Percentiles rank a stretch among this genome's conserved stretches.
phyloP scores from a whole-genome alignment of 768 basidiomycete species.

The Pleurotus tuoliensis region DNA sequence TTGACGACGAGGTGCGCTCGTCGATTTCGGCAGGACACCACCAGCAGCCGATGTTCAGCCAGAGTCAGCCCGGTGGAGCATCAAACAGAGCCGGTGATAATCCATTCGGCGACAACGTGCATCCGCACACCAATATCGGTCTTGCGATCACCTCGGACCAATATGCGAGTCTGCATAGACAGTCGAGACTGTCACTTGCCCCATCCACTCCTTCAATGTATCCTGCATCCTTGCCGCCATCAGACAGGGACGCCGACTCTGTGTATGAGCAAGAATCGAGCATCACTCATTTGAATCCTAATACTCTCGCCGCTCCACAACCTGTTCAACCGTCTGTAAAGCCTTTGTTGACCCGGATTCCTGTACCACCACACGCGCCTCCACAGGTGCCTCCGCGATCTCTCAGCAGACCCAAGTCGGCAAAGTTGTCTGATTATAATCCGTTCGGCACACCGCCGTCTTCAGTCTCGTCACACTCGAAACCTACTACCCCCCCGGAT shows the following conservation, averaged over 20 bases:
- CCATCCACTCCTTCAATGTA: slow-evolving; percentile 51
- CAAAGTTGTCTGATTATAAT: slow-evolving; percentile 18
- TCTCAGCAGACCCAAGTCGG: neutral
- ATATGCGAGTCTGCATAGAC: slow-evolving; percentile 11
- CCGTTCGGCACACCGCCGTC: slow-evolving; percentile 36
- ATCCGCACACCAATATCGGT: slow-evolving; percentile 12
- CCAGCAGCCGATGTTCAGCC: neutral
- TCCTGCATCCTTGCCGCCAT: slow-evolving; percentile 38
- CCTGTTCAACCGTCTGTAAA: neutral
- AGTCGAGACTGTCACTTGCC: slow-evolving; percentile 26
- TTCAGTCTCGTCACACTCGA: slow-evolving; percentile 31
- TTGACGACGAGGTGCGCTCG: slow-evolving; percentile 9
- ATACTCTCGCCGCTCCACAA: neutral
- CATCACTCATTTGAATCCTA: slow-evolving; percentile 2
- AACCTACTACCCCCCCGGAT: slow-evolving; percentile 19
- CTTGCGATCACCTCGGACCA: slow-evolving; percentile 16
- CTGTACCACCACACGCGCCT: slow-evolving; percentile 9
- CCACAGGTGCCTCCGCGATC: slow-evolving; percentile 1
- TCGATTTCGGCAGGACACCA: neutral
- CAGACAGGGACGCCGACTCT: slow-evolving; percentile 21
- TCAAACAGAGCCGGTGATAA: neutral
- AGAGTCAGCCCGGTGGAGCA: neutral
- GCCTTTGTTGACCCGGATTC: neutral
- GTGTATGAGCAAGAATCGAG: slow-evolving; percentile 15
- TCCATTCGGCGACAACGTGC: neutral